These are phyloP conservation scores for Backusella liffmaniae DNA, from an alignment of 192 early-diverging fungal species.

Conservation along the genomic window DNA sequence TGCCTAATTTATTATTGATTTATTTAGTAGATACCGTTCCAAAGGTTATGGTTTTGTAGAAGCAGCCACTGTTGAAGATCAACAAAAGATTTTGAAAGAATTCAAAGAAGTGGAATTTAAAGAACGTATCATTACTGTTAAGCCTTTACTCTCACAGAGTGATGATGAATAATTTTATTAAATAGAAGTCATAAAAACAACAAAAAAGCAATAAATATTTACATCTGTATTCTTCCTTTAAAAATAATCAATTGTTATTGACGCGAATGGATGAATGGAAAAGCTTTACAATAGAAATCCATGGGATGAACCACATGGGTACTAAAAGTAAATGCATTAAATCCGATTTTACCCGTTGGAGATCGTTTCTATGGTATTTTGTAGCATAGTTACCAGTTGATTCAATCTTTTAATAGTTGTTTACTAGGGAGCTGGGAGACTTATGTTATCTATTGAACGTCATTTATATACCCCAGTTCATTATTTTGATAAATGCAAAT, in stretches of 20 bases:
- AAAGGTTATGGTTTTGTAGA: constrained; percentile 98
- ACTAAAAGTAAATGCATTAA: not conserved
- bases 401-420: too few relatives aligned
- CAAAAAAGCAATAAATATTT: not conserved
- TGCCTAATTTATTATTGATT: not conserved
- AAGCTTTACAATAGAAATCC: not conserved
- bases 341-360: not conserved
- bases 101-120: constrained; percentile 60
- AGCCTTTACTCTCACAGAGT: not conserved
- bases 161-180: not conserved
- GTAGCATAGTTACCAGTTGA: not conserved
- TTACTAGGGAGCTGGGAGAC: too few relatives aligned
- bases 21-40: constrained; percentile 52
- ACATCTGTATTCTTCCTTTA: not conserved
- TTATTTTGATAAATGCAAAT: too few relatives aligned
- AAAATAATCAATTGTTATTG: not conserved
- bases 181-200: not conserved
- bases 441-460: too few relatives aligned
- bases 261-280: not conserved
- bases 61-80: constrained; percentile 72
- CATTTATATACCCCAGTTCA: too few relatives aligned
- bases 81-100: constrained; percentile 68
- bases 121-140: constrained; percentile 43
- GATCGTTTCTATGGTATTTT: too few relatives aligned
- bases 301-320: too few relatives aligned